phyloP scores from a whole-genome alignment of 352 stramenopile species.

The Globisporangium echinulatum region DNA sequence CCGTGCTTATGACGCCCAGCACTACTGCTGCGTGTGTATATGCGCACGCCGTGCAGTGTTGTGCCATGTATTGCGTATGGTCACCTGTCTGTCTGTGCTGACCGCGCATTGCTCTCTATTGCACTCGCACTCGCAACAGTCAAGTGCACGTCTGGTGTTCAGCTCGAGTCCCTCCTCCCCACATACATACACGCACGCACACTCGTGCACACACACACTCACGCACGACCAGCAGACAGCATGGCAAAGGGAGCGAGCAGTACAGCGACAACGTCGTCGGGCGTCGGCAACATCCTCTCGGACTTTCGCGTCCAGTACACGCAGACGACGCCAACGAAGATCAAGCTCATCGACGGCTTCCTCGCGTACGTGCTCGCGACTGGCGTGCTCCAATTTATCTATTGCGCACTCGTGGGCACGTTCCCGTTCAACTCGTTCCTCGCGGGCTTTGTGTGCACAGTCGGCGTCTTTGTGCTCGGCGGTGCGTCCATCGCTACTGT shows the following conservation, averaged over 20 bases:
- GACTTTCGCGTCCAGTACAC: conserved; percentile 73
- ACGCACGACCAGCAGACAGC: background rate
- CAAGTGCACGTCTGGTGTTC: too few species aligned
- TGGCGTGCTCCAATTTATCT: conserved; percentile 88
- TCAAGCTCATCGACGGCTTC: conserved; percentile 89
- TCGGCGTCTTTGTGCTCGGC: conserved; percentile 87
- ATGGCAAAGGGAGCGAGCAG: conserved; percentile 23
- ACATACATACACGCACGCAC: too few species aligned
- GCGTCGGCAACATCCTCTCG: conserved; percentile 43
- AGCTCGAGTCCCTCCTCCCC: too few species aligned
- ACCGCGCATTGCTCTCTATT: too few species aligned
- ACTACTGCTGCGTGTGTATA: background rate
- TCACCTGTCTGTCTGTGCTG: background rate
- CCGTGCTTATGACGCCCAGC: background rate
- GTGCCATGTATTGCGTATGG: background rate
- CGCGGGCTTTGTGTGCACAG: conserved; percentile 85
- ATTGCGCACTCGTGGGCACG: conserved; percentile 84
- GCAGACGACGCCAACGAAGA: conserved; percentile 83
- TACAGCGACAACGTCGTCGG: conserved; percentile 19
- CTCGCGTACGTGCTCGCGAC: conserved; percentile 85
- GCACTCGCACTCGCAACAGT: too few species aligned
- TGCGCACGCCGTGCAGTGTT: background rate
- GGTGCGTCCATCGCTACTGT: conserved; percentile 27
- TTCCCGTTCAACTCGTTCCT: conserved; percentile 93
- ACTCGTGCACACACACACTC: conserved; percentile 1